Evolutionary conservation across 2,329 filamentous ascomycete genomes (phyloP).

Genomic region (Penicillium sp.): DNA sequence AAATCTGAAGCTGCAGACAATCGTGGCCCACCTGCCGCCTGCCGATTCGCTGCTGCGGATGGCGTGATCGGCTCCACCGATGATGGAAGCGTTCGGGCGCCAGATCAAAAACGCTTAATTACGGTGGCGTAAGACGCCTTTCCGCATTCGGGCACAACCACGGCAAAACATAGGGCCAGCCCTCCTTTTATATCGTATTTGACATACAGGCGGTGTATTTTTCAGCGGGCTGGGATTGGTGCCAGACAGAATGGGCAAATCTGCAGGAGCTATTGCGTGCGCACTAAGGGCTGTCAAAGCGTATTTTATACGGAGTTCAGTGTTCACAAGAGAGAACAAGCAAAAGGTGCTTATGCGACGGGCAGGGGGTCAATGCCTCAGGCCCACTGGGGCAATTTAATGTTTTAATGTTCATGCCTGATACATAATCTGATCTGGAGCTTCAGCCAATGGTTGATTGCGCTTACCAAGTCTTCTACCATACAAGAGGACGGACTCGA

Average conservation of each 20-base stretch:
- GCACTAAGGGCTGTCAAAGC: slow-evolving; percentile 3
- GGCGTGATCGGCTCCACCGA: slow-evolving; percentile 15
- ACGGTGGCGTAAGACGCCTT: background rate
- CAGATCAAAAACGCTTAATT: background rate
- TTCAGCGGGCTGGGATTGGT: too few relatives aligned
- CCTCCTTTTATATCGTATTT: background rate
- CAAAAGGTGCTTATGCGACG: background rate
- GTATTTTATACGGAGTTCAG: background rate
- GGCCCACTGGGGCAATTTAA: background rate
- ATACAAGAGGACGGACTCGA: background rate
- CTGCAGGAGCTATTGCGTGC: slow-evolving; percentile 7
- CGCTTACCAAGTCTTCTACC: background rate
- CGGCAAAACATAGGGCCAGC: too few relatives aligned
- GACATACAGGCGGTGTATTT: background rate
- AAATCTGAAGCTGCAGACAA: background rate
- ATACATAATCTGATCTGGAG: too few relatives aligned
- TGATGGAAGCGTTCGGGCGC: slow-evolving; percentile 7
- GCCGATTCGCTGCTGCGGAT: background rate
- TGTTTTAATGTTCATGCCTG: too few relatives aligned
- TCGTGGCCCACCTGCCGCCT: background rate
- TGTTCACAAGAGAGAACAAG: background rate
- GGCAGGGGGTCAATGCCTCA: background rate
- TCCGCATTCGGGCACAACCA: background rate
- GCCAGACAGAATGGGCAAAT: slow-evolving; percentile 2
- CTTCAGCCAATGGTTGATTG: too few relatives aligned